Base-by-base conservation (phyloP, 2,329 filamentous ascomycete genomes). In the Colletotrichum sp. region DNA sequence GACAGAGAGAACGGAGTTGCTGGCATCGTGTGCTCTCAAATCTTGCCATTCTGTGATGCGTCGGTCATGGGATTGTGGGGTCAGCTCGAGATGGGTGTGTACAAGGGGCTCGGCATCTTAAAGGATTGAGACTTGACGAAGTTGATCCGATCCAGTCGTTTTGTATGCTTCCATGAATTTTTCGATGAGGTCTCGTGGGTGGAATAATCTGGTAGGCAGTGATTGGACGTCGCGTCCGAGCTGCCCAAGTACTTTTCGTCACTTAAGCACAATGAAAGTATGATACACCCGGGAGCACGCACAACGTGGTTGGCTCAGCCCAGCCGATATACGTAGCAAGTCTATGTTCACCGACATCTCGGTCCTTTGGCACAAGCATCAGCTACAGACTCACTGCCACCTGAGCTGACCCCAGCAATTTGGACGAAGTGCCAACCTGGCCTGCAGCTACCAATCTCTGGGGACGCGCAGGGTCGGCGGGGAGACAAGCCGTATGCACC, bases 1-100 rank as follows among this genome's bases (percentile, higher is more conserved):
- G 92, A 94, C 82, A 84, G 90, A 8, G 90, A 92, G 80, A 89
- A 88, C 72, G 91, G 90, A 0, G 84, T 93, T 59, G 91, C 87
- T 0, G 90, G 89, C 0, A 87, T 91, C 10, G 82, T 91, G 3
- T 86, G 85, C 49, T 83, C 84, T 5, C 90, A 91, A 80, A 86
- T 91, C 32, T 66, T 91, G 67, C 89, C 90, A 0, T 90, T 90
- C 80, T 86, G 76, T 3, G 87, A 90, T 77, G 72, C 80, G 0
- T 81, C 85, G 5, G 86, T 90, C 2, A 9, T 87, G 39, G 81
- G 80, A 0, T 67, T 89, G 6, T 89, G 87, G 87, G 73, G 69
- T 1, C 73, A 81, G 16, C 77, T 88, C 8, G 87, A 89, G 78
- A 73, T 81, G 4, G 82, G 82, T 69, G 83, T 86, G 39, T 88